Percentiles rank a stretch among this genome's conserved stretches.
These are phyloP conservation scores for Knufia fluminis DNA, from an alignment of 2,329 filamentous ascomycete species.

Conservation along the genomic window DNA sequence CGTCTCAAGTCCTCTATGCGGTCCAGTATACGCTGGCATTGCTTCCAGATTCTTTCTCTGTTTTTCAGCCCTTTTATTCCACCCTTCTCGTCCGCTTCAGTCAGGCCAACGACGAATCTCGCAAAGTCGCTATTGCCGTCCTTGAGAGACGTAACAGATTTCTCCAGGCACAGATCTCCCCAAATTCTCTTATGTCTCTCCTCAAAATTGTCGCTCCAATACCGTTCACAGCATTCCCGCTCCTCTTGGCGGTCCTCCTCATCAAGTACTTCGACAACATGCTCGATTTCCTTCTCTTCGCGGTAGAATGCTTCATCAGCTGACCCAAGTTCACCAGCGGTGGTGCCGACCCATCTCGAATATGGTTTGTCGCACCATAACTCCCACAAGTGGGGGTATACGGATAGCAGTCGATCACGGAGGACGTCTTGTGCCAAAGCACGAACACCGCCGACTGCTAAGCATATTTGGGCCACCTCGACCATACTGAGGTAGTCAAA, in stretches of 20 bases:
- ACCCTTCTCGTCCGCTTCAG: background rate
- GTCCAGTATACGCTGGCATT: no score
- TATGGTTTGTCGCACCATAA: constrained; percentile 11
- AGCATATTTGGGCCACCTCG: constrained; percentile 7
- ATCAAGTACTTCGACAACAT: background rate
- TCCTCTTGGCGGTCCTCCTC: background rate
- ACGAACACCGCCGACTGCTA: background rate
- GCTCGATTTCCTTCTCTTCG: background rate
- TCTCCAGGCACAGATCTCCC: no score
- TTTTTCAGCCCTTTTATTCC: constrained; percentile 18
- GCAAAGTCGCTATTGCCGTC: background rate
- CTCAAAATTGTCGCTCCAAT: no score
- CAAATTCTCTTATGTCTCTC: no score
- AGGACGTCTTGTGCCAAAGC: constrained; percentile 4
- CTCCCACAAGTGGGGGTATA: constrained; percentile 12
- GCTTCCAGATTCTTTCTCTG: constrained; percentile 16
- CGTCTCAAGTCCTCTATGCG: no score
- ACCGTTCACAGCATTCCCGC: no score
- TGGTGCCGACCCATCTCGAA: constrained; percentile 15
- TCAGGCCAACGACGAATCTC: background rate
- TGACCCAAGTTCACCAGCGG: constrained; percentile 12
- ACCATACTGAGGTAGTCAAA: constrained; percentile 4
- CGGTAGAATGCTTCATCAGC: background rate
- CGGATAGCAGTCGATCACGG: constrained; percentile 2
- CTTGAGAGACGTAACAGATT: background rate